phyloP scores from a whole-genome alignment of 371 early-diverging fungal species.

The Rhizopus delemar region DNA sequence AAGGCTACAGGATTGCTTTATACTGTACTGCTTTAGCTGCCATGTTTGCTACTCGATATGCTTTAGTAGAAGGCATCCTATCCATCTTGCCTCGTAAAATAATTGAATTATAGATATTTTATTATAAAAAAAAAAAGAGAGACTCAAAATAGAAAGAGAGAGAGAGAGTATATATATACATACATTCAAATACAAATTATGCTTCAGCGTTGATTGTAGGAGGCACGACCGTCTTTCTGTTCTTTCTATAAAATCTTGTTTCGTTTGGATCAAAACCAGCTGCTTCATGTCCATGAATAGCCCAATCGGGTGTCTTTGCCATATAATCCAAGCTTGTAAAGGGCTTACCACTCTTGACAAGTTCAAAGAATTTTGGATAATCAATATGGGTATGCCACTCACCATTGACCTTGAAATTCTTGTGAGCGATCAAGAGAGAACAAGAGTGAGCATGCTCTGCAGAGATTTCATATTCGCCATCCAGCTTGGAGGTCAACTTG shows the following conservation, averaged over 20 bases:
- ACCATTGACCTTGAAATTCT: constrained; percentile 68
- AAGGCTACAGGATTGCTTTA: constrained; percentile 23
- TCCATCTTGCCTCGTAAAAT: constrained; percentile 20
- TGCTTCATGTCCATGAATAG: constrained; percentile 71
- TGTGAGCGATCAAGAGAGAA: constrained; percentile 72
- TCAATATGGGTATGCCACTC: constrained; percentile 85
- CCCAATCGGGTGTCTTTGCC: constrained; percentile 78
- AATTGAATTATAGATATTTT: constrained; percentile 9
- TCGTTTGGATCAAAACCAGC: constrained; percentile 81
- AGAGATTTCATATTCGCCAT: constrained; percentile 71
- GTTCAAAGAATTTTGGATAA: constrained; percentile 71
- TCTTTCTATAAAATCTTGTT: constrained; percentile 69
- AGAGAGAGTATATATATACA: constrained; percentile 4
- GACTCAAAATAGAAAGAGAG: neutral
- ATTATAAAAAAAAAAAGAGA: constrained; percentile 3
- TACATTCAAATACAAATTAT: neutral
- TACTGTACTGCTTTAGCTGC: constrained; percentile 28
- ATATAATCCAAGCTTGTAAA: constrained; percentile 75
- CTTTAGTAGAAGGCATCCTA: constrained; percentile 18
- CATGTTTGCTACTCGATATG: constrained; percentile 31
- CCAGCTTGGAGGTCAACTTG: constrained; percentile 55
- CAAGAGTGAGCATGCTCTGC: constrained; percentile 80
- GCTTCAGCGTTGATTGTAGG: constrained; percentile 15
- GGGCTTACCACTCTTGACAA: constrained; percentile 62
- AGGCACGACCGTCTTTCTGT: constrained; percentile 36